Conservation (phyloP, 805 yeast species). For the Starmera quercuum region DNA sequence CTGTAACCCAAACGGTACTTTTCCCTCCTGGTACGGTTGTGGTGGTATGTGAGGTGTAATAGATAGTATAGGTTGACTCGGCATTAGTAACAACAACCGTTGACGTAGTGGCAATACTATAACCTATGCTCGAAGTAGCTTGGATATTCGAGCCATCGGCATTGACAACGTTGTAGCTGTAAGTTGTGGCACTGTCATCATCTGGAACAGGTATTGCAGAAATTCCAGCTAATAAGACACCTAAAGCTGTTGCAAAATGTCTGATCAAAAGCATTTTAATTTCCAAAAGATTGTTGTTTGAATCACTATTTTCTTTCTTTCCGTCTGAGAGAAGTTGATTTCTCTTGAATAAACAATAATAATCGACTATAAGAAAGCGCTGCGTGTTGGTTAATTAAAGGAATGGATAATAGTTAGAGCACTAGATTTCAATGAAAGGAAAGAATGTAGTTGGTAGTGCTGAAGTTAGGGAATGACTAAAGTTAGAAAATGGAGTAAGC, state of each 20-base stretch:
- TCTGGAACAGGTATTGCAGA: conserved; percentile 15
- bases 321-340: too few species aligned
- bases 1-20: conserved; percentile 18
- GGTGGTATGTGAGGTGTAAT: conserved; percentile 15
- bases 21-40: conserved; percentile 16
- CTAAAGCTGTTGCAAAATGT: conserved; percentile 9
- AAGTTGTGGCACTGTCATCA: conserved; percentile 10
- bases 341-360: too few species aligned
- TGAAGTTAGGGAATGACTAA: background rate
- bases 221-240: conserved; percentile 13
- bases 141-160: conserved; percentile 22
- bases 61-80: conserved; percentile 8
- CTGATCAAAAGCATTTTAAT: conserved; percentile 17
- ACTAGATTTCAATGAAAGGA: conserved; percentile 7
- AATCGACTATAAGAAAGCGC: too few species aligned
- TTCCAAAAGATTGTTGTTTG: too few species aligned
- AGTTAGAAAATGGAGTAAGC: too few species aligned
- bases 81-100: conserved; percentile 7
- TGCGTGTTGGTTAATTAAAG: too few species aligned
- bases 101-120: conserved; percentile 7
- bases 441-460: conserved; percentile 14
- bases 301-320: too few species aligned
- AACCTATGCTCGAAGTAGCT: too few species aligned
- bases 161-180: conserved; percentile 18
- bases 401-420: conserved; percentile 17